These are phyloP conservation scores for Trichomonas vaginalis DNA, from an alignment of 208 protist genomes.

Conservation along the genomic window DNA sequence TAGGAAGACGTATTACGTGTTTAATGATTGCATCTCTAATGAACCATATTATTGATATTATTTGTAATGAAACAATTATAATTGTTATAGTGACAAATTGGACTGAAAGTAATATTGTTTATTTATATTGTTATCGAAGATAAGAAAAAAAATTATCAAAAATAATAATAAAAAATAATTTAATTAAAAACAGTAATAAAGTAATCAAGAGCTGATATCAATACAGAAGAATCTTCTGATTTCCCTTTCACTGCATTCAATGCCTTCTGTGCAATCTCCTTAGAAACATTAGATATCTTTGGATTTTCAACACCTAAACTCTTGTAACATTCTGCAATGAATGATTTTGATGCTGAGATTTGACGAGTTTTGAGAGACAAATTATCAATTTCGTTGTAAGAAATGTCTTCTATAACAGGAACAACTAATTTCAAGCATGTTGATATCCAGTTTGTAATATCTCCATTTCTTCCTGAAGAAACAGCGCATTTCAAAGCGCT, in stretches of 20 bases:
- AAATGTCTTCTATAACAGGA: neutral
- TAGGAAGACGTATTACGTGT: too few species aligned
- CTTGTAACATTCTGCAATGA: neutral
- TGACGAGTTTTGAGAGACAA: neutral
- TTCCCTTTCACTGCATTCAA: neutral
- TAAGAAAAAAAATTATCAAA: too few species aligned
- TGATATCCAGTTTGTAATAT: neutral
- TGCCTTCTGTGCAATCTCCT: neutral
- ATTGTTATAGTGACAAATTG: too few species aligned
- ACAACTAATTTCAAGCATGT: neutral
- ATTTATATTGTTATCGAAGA: too few species aligned
- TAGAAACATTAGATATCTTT: neutral
- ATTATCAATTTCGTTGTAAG: neutral
- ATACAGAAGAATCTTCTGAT: neutral
- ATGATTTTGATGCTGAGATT: neutral
- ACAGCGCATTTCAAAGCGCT: neutral
- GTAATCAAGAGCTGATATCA: neutral
- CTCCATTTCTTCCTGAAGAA: neutral
- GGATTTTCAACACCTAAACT: neutral
- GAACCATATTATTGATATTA: too few species aligned
- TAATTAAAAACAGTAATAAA: too few species aligned
- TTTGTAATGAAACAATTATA: too few species aligned
- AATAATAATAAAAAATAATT: too few species aligned
- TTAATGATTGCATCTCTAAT: too few species aligned
- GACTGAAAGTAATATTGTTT: too few species aligned